A percentile compares a stretch with the other conserved stretches of the same genome.
phyloP scores from a whole-genome alignment of 139 green algal genomes.

The Chlorella sorokiniana region DNA sequence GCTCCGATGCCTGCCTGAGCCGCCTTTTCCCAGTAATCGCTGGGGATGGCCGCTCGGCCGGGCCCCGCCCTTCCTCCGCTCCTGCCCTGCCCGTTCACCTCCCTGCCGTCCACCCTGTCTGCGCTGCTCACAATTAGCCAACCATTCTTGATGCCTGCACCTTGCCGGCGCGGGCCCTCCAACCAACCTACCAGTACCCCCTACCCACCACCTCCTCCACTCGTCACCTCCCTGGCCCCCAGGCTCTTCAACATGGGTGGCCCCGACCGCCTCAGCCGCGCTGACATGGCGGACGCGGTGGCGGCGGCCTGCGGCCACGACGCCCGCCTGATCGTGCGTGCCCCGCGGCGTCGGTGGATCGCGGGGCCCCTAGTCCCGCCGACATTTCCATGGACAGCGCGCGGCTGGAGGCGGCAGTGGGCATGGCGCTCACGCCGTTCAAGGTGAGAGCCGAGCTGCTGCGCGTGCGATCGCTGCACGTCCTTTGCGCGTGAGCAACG shows the following conservation, averaged over 20 bases:
- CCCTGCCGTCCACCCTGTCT: too few species aligned
- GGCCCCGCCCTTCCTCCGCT: too few species aligned
- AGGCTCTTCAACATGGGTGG: slow-evolving; percentile 69
- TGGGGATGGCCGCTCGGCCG: too few species aligned
- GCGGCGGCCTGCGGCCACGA: slow-evolving; percentile 35
- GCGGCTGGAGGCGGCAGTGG: slow-evolving; percentile 23
- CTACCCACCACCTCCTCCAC: not conserved
- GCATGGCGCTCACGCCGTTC: slow-evolving; percentile 41
- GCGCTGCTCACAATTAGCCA: too few species aligned
- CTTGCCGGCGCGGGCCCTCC: not conserved
- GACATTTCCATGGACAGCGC: slow-evolving; percentile 75
- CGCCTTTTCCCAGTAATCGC: too few species aligned
- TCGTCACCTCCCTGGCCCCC: not conserved
- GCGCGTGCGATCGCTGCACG: too few species aligned
- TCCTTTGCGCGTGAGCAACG: too few species aligned
- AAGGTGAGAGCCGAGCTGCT: too few species aligned
- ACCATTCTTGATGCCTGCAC: too few species aligned
- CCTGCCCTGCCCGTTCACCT: too few species aligned
- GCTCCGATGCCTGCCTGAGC: too few species aligned
- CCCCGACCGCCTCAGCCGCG: slow-evolving; percentile 67
- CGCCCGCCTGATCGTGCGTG: not conserved
- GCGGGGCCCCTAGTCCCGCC: not conserved
- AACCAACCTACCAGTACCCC: not conserved
- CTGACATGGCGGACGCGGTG: slow-evolving; percentile 70
- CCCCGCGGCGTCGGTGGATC: not conserved